These are phyloP conservation scores for Yarrowia osloensis DNA, from an alignment of 805 yeast genomes.

Conservation along the genomic window DNA sequence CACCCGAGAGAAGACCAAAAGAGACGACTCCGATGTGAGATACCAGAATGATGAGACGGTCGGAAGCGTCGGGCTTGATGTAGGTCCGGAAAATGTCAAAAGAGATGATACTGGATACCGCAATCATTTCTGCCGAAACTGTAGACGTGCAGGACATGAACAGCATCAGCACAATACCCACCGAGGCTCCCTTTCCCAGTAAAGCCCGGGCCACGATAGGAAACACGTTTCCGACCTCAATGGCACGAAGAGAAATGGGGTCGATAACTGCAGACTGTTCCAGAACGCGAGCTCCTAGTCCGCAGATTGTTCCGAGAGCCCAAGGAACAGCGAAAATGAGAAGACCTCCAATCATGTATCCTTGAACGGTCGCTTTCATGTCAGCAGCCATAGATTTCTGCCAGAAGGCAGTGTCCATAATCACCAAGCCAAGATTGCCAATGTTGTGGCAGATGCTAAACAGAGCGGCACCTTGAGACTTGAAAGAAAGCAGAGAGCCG, in stretches of 20 bases:
- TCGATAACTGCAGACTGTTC: conserved; percentile 47
- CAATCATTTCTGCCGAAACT: conserved; percentile 47
- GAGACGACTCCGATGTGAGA: conserved; percentile 50
- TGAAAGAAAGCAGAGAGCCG: conserved; percentile 52
- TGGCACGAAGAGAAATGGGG: conserved; percentile 77
- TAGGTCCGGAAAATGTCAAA: conserved; percentile 52
- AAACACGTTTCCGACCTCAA: conserved; percentile 60
- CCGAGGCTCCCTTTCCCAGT: conserved; percentile 84
- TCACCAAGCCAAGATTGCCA: conserved; percentile 33
- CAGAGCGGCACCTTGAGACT: conserved; percentile 32
- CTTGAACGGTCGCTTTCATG: conserved; percentile 47
- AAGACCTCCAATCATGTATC: conserved; percentile 49
- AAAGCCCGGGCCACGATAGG: conserved; percentile 76
- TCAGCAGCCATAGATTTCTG: conserved; percentile 50
- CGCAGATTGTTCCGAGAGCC: conserved; percentile 42
- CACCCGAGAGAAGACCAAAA: conserved; percentile 60
- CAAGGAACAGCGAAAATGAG: conserved; percentile 51
- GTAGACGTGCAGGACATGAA: conserved; percentile 49
- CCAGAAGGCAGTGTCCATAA: conserved; percentile 44
- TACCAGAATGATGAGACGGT: conserved; percentile 46
- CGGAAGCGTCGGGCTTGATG: conserved; percentile 47
- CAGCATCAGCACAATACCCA: conserved; percentile 54
- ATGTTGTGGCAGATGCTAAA: conserved; percentile 34
- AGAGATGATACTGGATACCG: conserved; percentile 48
- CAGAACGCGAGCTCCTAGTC: conserved; percentile 49